Evolutionary conservation across 108 stramenopile genomes (phyloP).

Genomic region (Cyclotella choctawhatcheeana): DNA sequence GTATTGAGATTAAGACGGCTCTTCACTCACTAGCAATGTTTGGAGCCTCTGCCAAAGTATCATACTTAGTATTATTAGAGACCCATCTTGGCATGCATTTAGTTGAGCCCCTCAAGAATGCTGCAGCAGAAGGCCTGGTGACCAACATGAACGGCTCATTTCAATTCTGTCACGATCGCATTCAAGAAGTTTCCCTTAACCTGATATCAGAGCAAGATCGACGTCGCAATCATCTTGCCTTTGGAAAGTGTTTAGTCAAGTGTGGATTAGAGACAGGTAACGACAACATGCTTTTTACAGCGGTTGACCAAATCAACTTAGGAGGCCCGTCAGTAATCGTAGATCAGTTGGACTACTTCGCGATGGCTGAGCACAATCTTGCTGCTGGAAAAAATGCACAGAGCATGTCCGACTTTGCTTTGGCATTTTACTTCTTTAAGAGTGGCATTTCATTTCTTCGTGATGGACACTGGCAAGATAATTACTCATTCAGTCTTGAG

Average conservation of each 20-base stretch:
- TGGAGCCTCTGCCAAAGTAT: background rate
- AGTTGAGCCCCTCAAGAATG: background rate
- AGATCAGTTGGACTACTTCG: background rate
- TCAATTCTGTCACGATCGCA: slow-evolving; percentile 22
- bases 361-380: slow-evolving; percentile 16
- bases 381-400: slow-evolving; percentile 19
- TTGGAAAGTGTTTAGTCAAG: slow-evolving; percentile 5
- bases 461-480: slow-evolving; percentile 17
- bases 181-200: slow-evolving; percentile 35
- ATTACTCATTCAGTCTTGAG: slow-evolving; percentile 30
- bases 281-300: slow-evolving; percentile 9
- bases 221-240: background rate
- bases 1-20: slow-evolving; percentile 14
- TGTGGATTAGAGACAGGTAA: background rate
- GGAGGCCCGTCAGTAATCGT: background rate
- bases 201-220: slow-evolving; percentile 8
- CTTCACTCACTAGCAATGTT: slow-evolving; percentile 16
- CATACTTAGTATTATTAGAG: slow-evolving; percentile 6
- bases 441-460: slow-evolving; percentile 14
- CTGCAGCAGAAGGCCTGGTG: slow-evolving; percentile 24
- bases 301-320: slow-evolving; percentile 23
- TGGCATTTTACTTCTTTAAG: slow-evolving; percentile 22
- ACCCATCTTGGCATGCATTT: slow-evolving; percentile 1
- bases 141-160: slow-evolving; percentile 5
- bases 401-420: slow-evolving; percentile 19